Conservation (phyloP, 371 early-diverging fungal genomes). For the Mortierella sp. region DNA sequence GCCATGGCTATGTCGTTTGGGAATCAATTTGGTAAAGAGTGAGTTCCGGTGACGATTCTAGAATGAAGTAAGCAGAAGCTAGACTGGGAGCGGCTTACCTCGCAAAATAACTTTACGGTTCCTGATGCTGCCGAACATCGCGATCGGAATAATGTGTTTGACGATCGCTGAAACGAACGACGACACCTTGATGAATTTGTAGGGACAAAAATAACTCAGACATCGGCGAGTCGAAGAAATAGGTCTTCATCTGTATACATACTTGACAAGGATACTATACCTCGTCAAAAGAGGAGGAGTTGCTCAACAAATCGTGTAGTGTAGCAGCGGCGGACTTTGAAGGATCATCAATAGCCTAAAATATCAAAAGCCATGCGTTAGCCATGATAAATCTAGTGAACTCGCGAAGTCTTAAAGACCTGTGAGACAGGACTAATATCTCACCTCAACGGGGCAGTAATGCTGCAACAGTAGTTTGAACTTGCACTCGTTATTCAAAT, state of each 20-base stretch:
- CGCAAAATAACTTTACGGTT: slow-evolving; percentile 59
- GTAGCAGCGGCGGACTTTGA: neutral
- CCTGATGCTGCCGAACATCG: slow-evolving; percentile 63
- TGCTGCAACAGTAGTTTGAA: slow-evolving; percentile 19
- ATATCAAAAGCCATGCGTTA: no score
- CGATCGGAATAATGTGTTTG: slow-evolving; percentile 60
- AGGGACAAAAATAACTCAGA: no score
- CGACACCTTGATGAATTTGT: slow-evolving; percentile 55
- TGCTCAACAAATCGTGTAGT: neutral
- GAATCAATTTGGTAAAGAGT: neutral
- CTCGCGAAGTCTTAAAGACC: no score
- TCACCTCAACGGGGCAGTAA: slow-evolving; percentile 44
- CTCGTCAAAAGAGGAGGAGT: slow-evolving; percentile 26
- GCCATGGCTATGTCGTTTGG: slow-evolving; percentile 55
- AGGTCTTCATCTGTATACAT: neutral
- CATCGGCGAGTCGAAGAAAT: no score
- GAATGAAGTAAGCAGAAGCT: neutral
- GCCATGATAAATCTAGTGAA: no score
- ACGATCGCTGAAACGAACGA: slow-evolving; percentile 57
- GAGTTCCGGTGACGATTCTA: neutral
- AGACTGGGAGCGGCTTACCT: slow-evolving; percentile 40
- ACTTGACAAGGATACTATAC: slow-evolving; percentile 4
- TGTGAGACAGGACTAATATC: no score
- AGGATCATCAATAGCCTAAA: slow-evolving; percentile 15
- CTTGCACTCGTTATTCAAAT: slow-evolving; percentile 15